phyloP scores from a whole-genome alignment of 768 basidiomycete species.

The Auriculariales sp. region DNA sequence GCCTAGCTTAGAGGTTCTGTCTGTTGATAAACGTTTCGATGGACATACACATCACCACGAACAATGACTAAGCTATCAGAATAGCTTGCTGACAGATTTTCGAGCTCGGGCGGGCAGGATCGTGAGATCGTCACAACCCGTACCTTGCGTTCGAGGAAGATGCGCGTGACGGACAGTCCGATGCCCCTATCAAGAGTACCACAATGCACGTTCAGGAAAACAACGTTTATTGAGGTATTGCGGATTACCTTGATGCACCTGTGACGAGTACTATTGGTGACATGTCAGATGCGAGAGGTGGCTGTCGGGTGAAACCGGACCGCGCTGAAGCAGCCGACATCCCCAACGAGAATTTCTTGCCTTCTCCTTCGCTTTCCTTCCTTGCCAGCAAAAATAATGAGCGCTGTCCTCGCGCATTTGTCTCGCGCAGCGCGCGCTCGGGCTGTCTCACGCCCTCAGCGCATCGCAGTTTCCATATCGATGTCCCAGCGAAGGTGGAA shows the following conservation, averaged over 20 bases:
- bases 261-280: constrained; percentile 59
- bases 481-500: neutral
- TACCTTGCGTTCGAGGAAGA: constrained; percentile 50
- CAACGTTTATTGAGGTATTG: constrained; percentile 1
- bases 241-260: constrained; percentile 62
- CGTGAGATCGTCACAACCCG: constrained; percentile 69
- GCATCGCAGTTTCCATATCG: neutral
- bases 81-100: constrained; percentile 28
- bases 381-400: neutral
- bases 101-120: constrained; percentile 48
- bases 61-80: constrained; percentile 31
- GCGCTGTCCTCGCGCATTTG: constrained; percentile 1
- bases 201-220: neutral
- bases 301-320: neutral
- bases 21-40: neutral
- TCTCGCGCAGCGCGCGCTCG: constrained; percentile 1
- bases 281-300: constrained; percentile 9
- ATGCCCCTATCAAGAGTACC: constrained; percentile 33
- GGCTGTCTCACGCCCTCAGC: neutral
- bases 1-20: constrained; percentile 1
- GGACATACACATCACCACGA: constrained; percentile 64
- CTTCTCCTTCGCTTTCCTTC: neutral
- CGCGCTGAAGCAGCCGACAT: neutral
- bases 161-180: constrained; percentile 63
- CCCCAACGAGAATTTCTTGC: neutral